Conservation (phyloP, 2,329 filamentous ascomycete genomes). For the Talaromyces amestolkiae region DNA sequence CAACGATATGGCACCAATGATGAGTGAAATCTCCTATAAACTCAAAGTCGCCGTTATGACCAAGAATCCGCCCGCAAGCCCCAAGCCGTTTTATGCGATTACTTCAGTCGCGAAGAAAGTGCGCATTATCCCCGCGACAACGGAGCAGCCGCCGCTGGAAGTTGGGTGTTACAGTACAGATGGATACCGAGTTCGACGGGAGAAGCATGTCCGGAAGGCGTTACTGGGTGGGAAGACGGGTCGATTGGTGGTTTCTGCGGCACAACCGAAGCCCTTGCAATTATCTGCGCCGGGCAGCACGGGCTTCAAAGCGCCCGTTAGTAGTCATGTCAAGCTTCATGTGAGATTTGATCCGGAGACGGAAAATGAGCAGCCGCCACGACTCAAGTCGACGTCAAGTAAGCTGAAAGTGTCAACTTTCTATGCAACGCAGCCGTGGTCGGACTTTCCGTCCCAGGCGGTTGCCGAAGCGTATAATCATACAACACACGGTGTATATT, state of each 20-base stretch:
- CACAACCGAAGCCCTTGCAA: conserved; percentile 57
- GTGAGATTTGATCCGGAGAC: conserved; percentile 61
- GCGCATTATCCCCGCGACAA: conserved; percentile 57
- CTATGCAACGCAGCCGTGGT: conserved; percentile 53
- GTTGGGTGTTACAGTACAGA: conserved; percentile 45
- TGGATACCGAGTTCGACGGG: conserved; percentile 54
- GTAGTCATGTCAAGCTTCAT: conserved; percentile 55
- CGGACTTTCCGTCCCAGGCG: conserved; percentile 47
- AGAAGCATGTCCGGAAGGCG: conserved; percentile 61
- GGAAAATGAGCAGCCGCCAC: conserved; percentile 50
- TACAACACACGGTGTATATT: conserved; percentile 50
- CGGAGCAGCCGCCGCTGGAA: conserved; percentile 59
- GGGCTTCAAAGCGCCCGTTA: conserved; percentile 30
- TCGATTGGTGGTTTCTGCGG: conserved; percentile 55
- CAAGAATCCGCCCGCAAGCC: conserved; percentile 28
- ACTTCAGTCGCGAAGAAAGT: conserved; percentile 55
- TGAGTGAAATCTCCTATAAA: conserved; percentile 60
- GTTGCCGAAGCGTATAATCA: not conserved
- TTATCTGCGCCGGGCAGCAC: conserved; percentile 41
- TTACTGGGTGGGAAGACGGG: conserved; percentile 59
- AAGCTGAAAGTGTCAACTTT: conserved; percentile 60
- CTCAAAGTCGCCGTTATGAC: conserved; percentile 51
- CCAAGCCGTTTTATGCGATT: conserved; percentile 45
- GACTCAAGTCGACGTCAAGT: conserved; percentile 51
- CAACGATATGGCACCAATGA: conserved; percentile 63